Evolutionary conservation across 2,329 filamentous ascomycete genomes (phyloP), one percentile per base, ranked within the genome.

Genomic region (Pseudopyrenochaeta lycopersici): DNA sequence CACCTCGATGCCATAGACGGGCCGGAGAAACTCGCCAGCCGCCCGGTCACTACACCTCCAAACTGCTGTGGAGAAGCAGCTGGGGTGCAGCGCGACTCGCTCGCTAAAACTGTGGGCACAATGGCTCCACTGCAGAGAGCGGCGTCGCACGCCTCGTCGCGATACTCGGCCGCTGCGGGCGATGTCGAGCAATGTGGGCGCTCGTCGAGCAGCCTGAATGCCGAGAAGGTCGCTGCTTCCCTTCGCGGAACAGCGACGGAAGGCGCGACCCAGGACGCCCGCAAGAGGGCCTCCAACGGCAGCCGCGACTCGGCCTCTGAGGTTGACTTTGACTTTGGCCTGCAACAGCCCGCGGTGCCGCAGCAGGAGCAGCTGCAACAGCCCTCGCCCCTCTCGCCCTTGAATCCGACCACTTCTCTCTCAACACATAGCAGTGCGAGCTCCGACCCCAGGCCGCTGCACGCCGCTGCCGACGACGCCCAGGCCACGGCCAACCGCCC

Each of bases 121-220:
- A 74, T 74, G 70, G 62, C 48, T 38, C 50, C 57, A 48, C 57
- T 58, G 43, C 46, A 46, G 39, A 67, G 63, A 50, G 49, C 56
- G 36, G 57, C 58, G 30, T 66, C 67, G 17, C 54, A 54, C 46
- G 38, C 58, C 30, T 58, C 60, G 46, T 56, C 53, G 15, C 56
- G 47, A 43, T 52, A 53, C 23, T 63, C 53, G 15, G 44, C 35
- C 9, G 36, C 39, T 36, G 52, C 58, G 20, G 43, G 27, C 43
- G 44, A 62, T 4, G 41, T 48, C 20, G 60, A 66, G 49, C 68
- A 73, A 52, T 61, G 54, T 41, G 67, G 64, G 20, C 63, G 62
- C 20, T 63, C 67, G 7, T 49, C 48, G 9, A 53, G 58, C 7
- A 65, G 49, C 46, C 40, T 68, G 39, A 42, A 52, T 40, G 64